A percentile compares a stretch with the other conserved stretches of the same genome.
Evolutionary conservation across 208 protist genomes (phyloP).

Genomic region (Wallacemonas collosoma): DNA sequence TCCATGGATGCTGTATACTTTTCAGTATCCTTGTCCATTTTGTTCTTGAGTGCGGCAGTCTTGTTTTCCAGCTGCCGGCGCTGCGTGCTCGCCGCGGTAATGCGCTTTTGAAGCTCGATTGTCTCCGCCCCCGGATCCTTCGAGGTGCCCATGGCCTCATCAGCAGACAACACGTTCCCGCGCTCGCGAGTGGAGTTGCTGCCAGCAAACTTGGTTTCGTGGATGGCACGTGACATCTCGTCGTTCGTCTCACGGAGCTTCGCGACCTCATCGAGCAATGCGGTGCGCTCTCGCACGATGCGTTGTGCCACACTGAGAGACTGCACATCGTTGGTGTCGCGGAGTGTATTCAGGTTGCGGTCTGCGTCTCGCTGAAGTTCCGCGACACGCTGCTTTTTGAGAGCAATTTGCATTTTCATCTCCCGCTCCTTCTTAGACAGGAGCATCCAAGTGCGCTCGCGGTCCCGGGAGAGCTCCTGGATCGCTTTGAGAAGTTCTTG

Average conservation of each 20-base stretch:
- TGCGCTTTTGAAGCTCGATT: slow-evolving; percentile 56
- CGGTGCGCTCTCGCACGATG: slow-evolving; percentile 67
- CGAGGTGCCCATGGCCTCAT: slow-evolving; percentile 42
- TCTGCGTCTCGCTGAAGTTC: slow-evolving; percentile 63
- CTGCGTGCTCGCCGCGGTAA: slow-evolving; percentile 61
- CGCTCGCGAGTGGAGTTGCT: slow-evolving; percentile 44
- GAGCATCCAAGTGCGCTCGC: slow-evolving; percentile 61
- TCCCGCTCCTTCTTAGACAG: slow-evolving; percentile 72
- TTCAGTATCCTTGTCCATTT: slow-evolving; percentile 47
- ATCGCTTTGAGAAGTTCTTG: slow-evolving; percentile 75
- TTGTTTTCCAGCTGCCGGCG: slow-evolving; percentile 45
- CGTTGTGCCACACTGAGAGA: slow-evolving; percentile 47
- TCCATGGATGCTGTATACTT: slow-evolving; percentile 64
- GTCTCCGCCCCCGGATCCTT: slow-evolving; percentile 57
- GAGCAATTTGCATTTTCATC: slow-evolving; percentile 51
- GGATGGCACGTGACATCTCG: slow-evolving; percentile 44
- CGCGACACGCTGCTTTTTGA: slow-evolving; percentile 72
- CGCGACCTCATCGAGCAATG: slow-evolving; percentile 63
- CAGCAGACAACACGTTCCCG: slow-evolving; percentile 43
- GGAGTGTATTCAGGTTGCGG: slow-evolving; percentile 44
- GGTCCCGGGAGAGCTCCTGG: slow-evolving; percentile 74
- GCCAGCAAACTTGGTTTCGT: slow-evolving; percentile 57
- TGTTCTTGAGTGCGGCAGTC: slow-evolving; percentile 51
- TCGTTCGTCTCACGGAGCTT: slow-evolving; percentile 61
- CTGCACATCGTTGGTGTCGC: slow-evolving; percentile 53